Evolutionary conservation across 2,329 filamentous ascomycete genomes (phyloP).

Genomic region (Sphaerostilbella broomeana): DNA sequence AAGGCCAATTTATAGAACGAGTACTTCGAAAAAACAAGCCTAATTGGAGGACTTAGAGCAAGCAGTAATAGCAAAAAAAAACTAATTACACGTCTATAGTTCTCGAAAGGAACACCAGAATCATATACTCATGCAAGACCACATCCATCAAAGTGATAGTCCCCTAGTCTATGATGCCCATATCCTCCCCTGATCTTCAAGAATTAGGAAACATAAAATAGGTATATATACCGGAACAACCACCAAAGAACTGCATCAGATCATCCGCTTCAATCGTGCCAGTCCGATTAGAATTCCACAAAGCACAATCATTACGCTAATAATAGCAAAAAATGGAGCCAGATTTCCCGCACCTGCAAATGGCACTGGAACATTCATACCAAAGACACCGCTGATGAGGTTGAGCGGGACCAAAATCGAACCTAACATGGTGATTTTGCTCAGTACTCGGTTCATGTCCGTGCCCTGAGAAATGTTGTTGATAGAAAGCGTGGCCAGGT

Average conservation of each 20-base stretch:
- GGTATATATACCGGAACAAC: not conserved
- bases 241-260: conserved; percentile 26
- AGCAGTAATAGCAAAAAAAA: too few relatives aligned
- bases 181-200: not conserved
- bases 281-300: conserved; percentile 39
- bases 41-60: too few relatives aligned
- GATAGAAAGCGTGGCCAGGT: conserved; percentile 88
- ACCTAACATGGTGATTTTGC: conserved; percentile 90
- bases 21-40: too few relatives aligned
- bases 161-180: conserved; percentile 11
- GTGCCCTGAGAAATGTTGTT: conserved; percentile 87
- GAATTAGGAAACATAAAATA: conserved; percentile 1
- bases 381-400: conserved; percentile 78
- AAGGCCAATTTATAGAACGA: too few relatives aligned
- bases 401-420: conserved; percentile 96
- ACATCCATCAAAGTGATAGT: too few relatives aligned
- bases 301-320: conserved; percentile 47
- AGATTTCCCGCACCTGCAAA: conserved; percentile 50
- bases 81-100: too few relatives aligned
- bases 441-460: conserved; percentile 78
- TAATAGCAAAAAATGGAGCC: conserved; percentile 45
- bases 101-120: too few relatives aligned
- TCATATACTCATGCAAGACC: too few relatives aligned
- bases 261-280: conserved; percentile 42
- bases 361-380: conserved; percentile 79